Percentiles rank a stretch among this genome's conserved stretches.
phyloP scores from a whole-genome alignment of 139 green algal species.

The Picochlorum sp. region DNA sequence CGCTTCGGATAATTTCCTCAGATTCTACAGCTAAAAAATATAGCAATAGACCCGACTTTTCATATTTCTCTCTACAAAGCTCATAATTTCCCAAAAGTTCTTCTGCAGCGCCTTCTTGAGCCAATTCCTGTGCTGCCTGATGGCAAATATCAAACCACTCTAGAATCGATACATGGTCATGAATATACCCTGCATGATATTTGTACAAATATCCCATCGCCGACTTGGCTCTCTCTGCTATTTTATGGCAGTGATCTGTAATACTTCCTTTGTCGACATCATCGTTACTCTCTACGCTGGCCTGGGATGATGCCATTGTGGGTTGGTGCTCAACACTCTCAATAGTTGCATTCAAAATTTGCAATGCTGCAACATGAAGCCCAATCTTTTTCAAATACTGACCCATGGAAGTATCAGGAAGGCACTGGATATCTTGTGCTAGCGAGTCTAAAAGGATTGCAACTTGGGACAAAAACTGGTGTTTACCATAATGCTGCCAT shows the following conservation, averaged over 20 bases:
- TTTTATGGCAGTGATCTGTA: no score
- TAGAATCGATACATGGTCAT: conserved; percentile 15
- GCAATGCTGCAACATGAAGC: neutral
- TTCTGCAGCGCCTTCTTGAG: conserved; percentile 47
- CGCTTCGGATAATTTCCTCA: neutral
- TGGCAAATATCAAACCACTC: conserved; percentile 37
- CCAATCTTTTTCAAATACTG: neutral
- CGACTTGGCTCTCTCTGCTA: no score
- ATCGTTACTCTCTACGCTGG: no score
- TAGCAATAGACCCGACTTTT: conserved; percentile 4
- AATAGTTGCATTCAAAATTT: neutral
- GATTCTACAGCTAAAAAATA: conserved; percentile 7
- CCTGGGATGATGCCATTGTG: no score
- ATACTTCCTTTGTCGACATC: no score
- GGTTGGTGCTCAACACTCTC: neutral
- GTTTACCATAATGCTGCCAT: conserved; percentile 1
- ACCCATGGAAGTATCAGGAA: neutral
- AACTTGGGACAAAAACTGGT: conserved; percentile 1
- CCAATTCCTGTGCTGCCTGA: conserved; percentile 20
- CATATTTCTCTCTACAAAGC: conserved; percentile 5
- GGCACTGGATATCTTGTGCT: neutral
- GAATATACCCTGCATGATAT: neutral
- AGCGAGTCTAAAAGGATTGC: neutral
- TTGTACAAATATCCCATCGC: no score
- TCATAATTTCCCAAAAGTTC: conserved; percentile 41